Evolutionary conservation across 495 filamentous ascomycete species (phyloP).

Genomic region (Podospora conica): DNA sequence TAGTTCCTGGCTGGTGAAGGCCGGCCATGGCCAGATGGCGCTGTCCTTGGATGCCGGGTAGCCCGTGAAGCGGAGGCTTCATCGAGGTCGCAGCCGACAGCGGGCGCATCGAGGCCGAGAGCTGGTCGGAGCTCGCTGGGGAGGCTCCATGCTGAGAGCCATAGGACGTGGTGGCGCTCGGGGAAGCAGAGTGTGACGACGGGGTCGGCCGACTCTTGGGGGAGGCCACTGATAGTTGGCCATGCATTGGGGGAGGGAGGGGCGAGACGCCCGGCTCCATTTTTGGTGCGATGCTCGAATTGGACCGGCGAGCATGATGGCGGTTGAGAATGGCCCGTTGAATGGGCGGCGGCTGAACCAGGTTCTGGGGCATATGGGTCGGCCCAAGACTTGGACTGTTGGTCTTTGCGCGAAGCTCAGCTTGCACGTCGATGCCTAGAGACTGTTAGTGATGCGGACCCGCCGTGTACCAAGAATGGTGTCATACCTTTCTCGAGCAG

Average conservation of each 20-base stretch:
- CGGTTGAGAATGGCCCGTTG: slow-evolving; percentile 69
- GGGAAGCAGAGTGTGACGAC: slow-evolving; percentile 75
- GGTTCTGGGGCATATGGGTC: slow-evolving; percentile 55
- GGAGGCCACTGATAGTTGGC: slow-evolving; percentile 42
- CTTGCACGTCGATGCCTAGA: slow-evolving; percentile 92
- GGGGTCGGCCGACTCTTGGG: slow-evolving; percentile 72
- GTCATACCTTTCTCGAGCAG: slow-evolving; percentile 82
- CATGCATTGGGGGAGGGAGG: slow-evolving; percentile 47
- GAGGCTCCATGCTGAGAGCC: slow-evolving; percentile 65
- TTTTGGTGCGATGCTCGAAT: slow-evolving; percentile 66
- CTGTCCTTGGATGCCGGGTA: slow-evolving; percentile 37
- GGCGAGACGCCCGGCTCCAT: slow-evolving; percentile 51
- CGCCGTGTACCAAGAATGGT: not conserved
- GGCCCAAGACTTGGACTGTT: slow-evolving; percentile 64
- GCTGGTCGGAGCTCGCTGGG: slow-evolving; percentile 53
- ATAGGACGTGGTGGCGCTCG: slow-evolving; percentile 67
- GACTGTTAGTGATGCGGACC: not conserved
- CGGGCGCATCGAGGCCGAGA: slow-evolving; percentile 36
- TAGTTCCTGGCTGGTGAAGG: slow-evolving; percentile 24
- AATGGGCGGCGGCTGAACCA: slow-evolving; percentile 60
- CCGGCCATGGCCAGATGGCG: slow-evolving; percentile 38
- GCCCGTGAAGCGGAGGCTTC: slow-evolving; percentile 30
- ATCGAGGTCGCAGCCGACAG: slow-evolving; percentile 33
- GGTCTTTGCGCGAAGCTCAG: slow-evolving; percentile 84
- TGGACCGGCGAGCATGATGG: slow-evolving; percentile 61